Conservation (phyloP, 148 eudicot species). For the Bassia scoparia region DNA sequence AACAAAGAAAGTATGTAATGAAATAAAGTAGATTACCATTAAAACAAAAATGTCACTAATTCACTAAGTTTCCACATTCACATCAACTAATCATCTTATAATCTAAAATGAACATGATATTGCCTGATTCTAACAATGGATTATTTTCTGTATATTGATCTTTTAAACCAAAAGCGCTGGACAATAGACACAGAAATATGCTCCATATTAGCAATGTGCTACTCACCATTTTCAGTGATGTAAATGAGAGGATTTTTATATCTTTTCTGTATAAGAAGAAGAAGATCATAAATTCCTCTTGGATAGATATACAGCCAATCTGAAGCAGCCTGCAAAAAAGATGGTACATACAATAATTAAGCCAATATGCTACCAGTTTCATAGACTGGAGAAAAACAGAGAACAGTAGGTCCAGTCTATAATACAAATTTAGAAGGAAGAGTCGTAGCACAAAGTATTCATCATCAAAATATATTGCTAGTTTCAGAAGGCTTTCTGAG, state of each 20-base stretch:
- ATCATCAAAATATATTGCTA: background rate
- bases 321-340: constrained; percentile 26
- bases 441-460: background rate
- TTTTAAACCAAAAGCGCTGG: background rate
- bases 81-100: background rate
- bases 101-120: background rate
- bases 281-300: constrained; percentile 29
- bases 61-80: too few relatives aligned
- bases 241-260: constrained; percentile 30
- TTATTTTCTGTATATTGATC: background rate
- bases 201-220: background rate
- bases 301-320: constrained; percentile 31
- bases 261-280: constrained; percentile 14
- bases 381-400: background rate
- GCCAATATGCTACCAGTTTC: background rate
- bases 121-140: background rate
- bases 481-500: background rate
- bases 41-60: background rate
- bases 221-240: constrained; percentile 39
- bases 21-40: background rate
- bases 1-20: background rate
- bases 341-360: background rate
- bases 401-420: background rate
- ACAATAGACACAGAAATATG: background rate
- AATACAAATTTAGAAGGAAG: background rate